Conservation (phyloP, 2,329 filamentous ascomycete species). For the Conoideocrella luteorostrata region DNA sequence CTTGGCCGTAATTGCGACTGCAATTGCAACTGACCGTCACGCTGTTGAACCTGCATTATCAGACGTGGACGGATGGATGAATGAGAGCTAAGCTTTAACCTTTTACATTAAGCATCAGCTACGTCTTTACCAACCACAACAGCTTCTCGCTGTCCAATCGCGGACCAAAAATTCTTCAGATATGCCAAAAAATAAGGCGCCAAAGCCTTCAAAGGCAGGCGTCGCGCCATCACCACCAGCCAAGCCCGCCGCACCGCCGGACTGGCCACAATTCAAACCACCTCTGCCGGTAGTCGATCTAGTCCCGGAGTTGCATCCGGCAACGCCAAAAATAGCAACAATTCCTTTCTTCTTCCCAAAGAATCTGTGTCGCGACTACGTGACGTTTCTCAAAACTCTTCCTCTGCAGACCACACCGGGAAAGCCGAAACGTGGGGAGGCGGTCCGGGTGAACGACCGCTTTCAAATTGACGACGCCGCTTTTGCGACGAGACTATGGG, state of each 20-base stretch:
- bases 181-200: constrained; percentile 28
- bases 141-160: no score
- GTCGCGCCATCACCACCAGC: constrained; percentile 9
- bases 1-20: no score
- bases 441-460: constrained; percentile 81
- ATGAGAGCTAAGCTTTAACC: no score
- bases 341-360: constrained; percentile 69
- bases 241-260: constrained; percentile 26
- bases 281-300: constrained; percentile 61
- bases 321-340: constrained; percentile 59
- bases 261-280: constrained; percentile 69
- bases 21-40: no score
- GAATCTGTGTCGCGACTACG: constrained; percentile 68
- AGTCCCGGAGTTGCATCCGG: constrained; percentile 44
- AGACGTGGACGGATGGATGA: no score
- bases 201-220: constrained; percentile 18
- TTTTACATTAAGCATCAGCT: no score
- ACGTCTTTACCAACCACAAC: no score
- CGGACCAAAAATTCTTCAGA: no score
- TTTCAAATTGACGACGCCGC: constrained; percentile 71
- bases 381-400: constrained; percentile 62
- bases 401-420: constrained; percentile 72
- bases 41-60: no score
- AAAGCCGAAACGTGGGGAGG: constrained; percentile 72
- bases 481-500: constrained; percentile 75